A percentile compares a stretch with the other conserved stretches of the same genome.
phyloP scores from a whole-genome alignment of 495 filamentous ascomycete genomes.

The Xanthoparmelia taractica region DNA sequence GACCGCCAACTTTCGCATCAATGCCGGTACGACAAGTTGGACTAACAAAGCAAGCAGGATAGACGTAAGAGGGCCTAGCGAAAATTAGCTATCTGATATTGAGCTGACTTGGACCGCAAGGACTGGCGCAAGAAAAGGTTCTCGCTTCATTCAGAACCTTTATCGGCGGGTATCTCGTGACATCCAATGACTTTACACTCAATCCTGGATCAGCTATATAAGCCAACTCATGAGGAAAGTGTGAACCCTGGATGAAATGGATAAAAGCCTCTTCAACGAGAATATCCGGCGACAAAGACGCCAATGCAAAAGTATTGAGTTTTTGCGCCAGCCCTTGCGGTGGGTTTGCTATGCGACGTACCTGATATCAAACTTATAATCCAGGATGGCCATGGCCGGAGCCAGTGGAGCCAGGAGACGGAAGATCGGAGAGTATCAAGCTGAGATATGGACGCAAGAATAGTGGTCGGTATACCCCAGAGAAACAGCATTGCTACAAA shows the following conservation, averaged over 20 bases:
- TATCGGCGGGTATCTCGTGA: not conserved
- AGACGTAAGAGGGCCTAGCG: constrained; percentile 22
- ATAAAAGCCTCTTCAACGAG: not conserved
- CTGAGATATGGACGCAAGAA: constrained; percentile 76
- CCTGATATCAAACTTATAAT: constrained; percentile 72
- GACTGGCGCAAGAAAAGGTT: not conserved
- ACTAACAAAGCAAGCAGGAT: constrained; percentile 47
- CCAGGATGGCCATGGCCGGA: constrained; percentile 54
- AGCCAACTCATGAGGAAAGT: not conserved
- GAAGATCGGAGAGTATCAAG: constrained; percentile 59
- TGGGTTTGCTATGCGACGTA: constrained; percentile 55
- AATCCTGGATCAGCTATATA: not conserved
- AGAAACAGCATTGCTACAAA: constrained; percentile 74
- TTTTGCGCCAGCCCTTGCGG: not conserved
- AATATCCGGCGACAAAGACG: not conserved
- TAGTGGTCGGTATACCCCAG: constrained; percentile 89
- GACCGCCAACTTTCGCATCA: constrained; percentile 63
- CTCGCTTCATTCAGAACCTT: not conserved
- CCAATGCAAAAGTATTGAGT: not conserved
- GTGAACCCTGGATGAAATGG: not conserved
- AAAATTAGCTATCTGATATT: constrained; percentile 4
- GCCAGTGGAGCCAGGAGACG: constrained; percentile 64
- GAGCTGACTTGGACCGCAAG: not conserved
- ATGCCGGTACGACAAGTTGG: constrained; percentile 70
- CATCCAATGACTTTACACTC: not conserved